Percentiles rank a stretch among this genome's conserved stretches.
phyloP scores from a whole-genome alignment of 345 rosid species.

The Ceriops decandra region DNA sequence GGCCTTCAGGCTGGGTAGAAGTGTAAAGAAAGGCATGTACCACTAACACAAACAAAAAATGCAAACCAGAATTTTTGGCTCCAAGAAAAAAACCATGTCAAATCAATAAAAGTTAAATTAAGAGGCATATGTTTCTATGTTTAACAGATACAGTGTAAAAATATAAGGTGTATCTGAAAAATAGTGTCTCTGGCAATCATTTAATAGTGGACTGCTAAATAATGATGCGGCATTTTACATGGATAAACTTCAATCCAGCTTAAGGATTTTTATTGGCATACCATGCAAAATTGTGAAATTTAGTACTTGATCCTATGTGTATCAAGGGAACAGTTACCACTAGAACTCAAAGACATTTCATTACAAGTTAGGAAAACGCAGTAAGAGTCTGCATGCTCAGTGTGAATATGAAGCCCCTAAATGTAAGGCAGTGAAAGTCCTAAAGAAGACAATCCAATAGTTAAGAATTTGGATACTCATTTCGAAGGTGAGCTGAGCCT shows the following conservation, averaged over 20 bases:
- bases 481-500: no score
- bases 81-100: neutral
- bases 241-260: neutral
- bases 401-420: neutral
- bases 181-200: no score
- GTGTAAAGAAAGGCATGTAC: conserved; percentile 7
- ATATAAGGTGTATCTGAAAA: no score
- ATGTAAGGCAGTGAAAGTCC: neutral
- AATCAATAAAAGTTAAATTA: no score
- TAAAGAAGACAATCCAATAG: no score
- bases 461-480: no score
- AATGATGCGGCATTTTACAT: neutral
- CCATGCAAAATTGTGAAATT: neutral
- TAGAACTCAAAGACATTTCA: neutral
- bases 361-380: neutral
- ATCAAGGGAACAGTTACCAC: neutral
- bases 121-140: no score
- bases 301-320: neutral
- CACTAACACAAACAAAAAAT: neutral
- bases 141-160: no score
- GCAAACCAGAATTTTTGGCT: neutral
- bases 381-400: neutral
- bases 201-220: no score
- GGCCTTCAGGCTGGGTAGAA: conserved; percentile 35
- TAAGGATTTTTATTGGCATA: neutral